These are phyloP conservation scores for Paramyrothecium sp. DNA, from an alignment of 2,329 filamentous ascomycete species.

Conservation along the genomic window DNA sequence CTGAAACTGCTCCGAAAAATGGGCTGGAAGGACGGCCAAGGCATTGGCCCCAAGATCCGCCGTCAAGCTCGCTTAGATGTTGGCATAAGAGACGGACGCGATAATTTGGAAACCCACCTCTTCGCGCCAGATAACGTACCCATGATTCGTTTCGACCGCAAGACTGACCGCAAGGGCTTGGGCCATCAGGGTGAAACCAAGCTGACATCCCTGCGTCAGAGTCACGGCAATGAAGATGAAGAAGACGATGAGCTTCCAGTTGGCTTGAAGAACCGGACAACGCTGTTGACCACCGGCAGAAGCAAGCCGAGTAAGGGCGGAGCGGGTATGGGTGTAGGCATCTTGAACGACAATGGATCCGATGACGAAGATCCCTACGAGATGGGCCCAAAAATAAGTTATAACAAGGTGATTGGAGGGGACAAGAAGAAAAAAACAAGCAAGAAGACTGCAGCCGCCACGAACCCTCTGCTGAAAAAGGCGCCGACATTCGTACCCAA, in stretches of 20 bases:
- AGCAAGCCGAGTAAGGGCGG: conserved; percentile 52
- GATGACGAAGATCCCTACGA: conserved; percentile 95
- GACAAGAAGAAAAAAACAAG: conserved; percentile 80
- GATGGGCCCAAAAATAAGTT: conserved; percentile 85
- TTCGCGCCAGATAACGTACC: conserved; percentile 82
- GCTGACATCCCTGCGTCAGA: conserved; percentile 34
- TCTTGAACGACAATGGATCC: conserved; percentile 89
- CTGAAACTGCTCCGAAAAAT: conserved; percentile 82
- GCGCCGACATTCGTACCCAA: conserved; percentile 77
- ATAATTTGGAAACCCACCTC: conserved; percentile 53
- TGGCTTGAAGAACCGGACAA: conserved; percentile 5
- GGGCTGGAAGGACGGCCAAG: conserved; percentile 95
- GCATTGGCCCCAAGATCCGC: conserved; percentile 82
- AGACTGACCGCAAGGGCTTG: conserved; percentile 68
- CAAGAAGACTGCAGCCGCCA: conserved; percentile 42
- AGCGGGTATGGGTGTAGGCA: conserved; percentile 80
- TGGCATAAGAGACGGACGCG: conserved; percentile 11
- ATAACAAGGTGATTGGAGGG: conserved; percentile 77
- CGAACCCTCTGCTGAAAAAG: conserved; percentile 62
- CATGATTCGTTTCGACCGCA: conserved; percentile 65
- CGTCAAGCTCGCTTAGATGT: conserved; percentile 67
- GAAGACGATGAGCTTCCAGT: conserved; percentile 27
- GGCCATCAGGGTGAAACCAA: conserved; percentile 62
- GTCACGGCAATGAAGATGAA: conserved; percentile 44
- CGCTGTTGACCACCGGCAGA: conserved; percentile 26